phyloP scores from a whole-genome alignment of 192 early-diverging fungal genomes.

The Coemansia biformis region DNA sequence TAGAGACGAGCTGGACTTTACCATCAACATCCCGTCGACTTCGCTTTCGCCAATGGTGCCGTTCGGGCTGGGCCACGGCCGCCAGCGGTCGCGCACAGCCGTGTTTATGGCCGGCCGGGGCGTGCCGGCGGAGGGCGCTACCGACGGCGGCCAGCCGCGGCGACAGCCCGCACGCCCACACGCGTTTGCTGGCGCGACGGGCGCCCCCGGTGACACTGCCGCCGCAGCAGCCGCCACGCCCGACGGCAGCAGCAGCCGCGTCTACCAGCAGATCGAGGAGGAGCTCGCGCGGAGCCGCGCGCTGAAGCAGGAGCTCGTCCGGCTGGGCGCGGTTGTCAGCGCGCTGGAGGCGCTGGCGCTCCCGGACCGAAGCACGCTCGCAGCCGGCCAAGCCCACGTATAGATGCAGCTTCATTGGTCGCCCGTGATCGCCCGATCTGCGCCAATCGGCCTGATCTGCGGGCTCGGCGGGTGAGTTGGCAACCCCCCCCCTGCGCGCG shows the following conservation, averaged over 20 bases:
- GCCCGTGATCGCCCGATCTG: no score
- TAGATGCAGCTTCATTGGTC: no score
- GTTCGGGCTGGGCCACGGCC: conserved; percentile 4
- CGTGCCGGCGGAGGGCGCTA: not conserved
- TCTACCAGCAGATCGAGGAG: conserved; percentile 14
- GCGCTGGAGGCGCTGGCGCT: conserved; percentile 11
- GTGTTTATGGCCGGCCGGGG: conserved; percentile 8
- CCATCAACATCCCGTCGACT: conserved; percentile 41
- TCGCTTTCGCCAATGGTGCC: conserved; percentile 40
- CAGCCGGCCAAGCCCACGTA: conserved; percentile 2
- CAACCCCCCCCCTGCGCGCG: no score
- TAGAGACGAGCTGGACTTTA: conserved; percentile 34
- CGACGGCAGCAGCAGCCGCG: not conserved
- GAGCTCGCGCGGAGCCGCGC: conserved; percentile 14
- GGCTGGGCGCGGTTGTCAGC: conserved; percentile 7
- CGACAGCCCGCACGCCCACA: no score
- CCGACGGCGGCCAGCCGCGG: not conserved
- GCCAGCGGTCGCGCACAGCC: conserved; percentile 19
- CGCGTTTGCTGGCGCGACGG: no score
- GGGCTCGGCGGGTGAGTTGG: no score
- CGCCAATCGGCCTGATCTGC: no score
- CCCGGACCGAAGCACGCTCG: no score
- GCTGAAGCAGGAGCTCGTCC: conserved; percentile 24
- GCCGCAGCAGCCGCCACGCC: no score
- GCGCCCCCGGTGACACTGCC: no score